Percentiles rank a stretch among this genome's conserved stretches.
phyloP scores from a whole-genome alignment of 73 alveolate genomes.

The Tetrahymena elliotti region DNA sequence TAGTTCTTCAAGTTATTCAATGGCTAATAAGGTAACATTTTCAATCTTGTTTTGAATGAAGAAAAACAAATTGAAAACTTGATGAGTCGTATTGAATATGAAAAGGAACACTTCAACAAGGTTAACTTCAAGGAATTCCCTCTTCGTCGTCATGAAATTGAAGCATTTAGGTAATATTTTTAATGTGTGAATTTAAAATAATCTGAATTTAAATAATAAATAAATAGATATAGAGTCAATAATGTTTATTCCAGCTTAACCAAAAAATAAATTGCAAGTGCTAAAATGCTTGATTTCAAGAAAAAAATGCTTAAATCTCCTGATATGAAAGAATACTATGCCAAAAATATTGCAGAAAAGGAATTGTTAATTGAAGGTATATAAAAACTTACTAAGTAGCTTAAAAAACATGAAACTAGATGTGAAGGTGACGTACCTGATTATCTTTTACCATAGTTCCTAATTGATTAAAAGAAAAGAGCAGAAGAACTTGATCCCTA shows the following conservation, averaged over 20 bases:
- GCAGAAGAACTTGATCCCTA: neutral
- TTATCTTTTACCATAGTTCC: slow-evolving; percentile 29
- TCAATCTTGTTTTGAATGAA: neutral
- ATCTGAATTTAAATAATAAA: too few species aligned
- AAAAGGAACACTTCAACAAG: neutral
- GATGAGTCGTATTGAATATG: slow-evolving; percentile 1
- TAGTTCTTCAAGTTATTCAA: neutral
- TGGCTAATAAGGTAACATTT: neutral
- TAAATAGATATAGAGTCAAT: slow-evolving; percentile 12
- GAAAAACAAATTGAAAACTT: slow-evolving; percentile 24
- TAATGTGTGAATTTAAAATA: neutral
- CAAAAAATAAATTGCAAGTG: slow-evolving; percentile 19
- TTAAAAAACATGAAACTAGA: slow-evolving; percentile 1
- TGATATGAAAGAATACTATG: slow-evolving; percentile 22
- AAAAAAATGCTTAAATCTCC: slow-evolving; percentile 31
- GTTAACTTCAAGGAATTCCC: slow-evolving; percentile 33
- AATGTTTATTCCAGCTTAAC: slow-evolving; percentile 13
- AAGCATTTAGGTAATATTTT: slow-evolving; percentile 5
- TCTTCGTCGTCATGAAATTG: slow-evolving; percentile 25
- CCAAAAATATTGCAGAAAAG: slow-evolving; percentile 17
- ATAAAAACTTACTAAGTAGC: neutral
- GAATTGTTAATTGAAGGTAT: slow-evolving; percentile 18
- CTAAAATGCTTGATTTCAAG: slow-evolving; percentile 25
- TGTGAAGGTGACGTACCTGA: slow-evolving; percentile 36
- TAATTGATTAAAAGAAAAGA: slow-evolving; percentile 1